A percentile compares a stretch with the other conserved stretches of the same genome.
These are phyloP conservation scores for Neurospora cerealis DNA, from an alignment of 495 filamentous ascomycete genomes.

Conservation along the genomic window DNA sequence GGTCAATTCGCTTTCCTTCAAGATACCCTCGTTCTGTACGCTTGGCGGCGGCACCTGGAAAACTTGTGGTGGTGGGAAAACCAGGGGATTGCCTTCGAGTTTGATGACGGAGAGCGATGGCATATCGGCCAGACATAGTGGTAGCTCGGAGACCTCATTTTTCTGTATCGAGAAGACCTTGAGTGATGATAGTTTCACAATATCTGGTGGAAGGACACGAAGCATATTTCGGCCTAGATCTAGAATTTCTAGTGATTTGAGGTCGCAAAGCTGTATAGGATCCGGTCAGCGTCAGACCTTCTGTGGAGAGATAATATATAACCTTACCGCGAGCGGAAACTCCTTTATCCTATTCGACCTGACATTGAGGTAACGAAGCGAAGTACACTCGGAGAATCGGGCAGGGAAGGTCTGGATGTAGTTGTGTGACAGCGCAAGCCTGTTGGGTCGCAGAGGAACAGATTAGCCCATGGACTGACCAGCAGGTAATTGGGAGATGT, in stretches of 20 bases:
- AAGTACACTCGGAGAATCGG: constrained; percentile 75
- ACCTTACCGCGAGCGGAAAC: constrained; percentile 73
- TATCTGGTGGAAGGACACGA: constrained; percentile 62
- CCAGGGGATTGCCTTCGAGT: constrained; percentile 74
- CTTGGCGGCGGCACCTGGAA: constrained; percentile 37
- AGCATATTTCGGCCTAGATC: constrained; percentile 85
- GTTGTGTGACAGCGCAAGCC: constrained; percentile 85
- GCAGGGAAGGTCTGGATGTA: constrained; percentile 66
- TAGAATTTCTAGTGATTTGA: constrained; percentile 81
- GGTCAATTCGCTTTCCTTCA: constrained; percentile 41
- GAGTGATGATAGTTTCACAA: constrained; percentile 63
- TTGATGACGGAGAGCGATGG: constrained; percentile 78
- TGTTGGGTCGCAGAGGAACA: constrained; percentile 21
- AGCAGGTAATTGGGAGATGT: not conserved
- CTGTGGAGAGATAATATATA: not conserved
- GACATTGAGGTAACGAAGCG: constrained; percentile 91
- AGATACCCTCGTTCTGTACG: constrained; percentile 31
- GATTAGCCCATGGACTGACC: constrained; percentile 4
- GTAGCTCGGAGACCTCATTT: constrained; percentile 77
- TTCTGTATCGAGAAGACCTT: constrained; percentile 72
- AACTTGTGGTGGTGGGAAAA: constrained; percentile 54
- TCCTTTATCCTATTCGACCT: constrained; percentile 77
- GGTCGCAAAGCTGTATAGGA: constrained; percentile 50
- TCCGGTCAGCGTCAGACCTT: constrained; percentile 10
- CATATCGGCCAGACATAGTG: constrained; percentile 78